Conservation (phyloP, 1,139 yeast species). For the Insectozyma bohioensis region DNA sequence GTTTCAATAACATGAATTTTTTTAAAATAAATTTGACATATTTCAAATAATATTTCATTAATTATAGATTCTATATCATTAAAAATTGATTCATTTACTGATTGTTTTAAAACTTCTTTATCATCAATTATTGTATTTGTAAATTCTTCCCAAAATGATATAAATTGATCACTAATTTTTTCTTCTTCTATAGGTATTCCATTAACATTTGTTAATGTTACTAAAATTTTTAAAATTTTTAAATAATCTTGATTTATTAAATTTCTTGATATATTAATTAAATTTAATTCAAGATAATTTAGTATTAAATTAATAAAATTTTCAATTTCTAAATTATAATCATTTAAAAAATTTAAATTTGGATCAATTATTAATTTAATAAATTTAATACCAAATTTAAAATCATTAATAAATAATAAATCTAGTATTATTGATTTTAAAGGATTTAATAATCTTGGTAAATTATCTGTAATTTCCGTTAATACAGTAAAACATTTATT, state of each 20-base stretch:
- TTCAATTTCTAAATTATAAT: conserved; percentile 44
- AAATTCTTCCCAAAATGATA: conserved; percentile 79
- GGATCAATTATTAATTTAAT: conserved; percentile 22
- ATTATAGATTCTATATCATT: conserved; percentile 28
- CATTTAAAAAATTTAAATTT: conserved; percentile 23
- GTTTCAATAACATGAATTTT: conserved; percentile 45
- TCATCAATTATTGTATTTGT: conserved; percentile 64
- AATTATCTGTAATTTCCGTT: conserved; percentile 48
- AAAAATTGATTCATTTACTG: conserved; percentile 15
- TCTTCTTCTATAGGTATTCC: conserved; percentile 70
- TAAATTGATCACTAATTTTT: conserved; percentile 60
- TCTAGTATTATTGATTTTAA: conserved; percentile 22
- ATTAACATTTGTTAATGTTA: conserved; percentile 59
- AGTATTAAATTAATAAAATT: conserved; percentile 53
- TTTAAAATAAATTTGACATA: conserved; percentile 61
- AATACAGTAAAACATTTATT: conserved; percentile 34
- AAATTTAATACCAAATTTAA: conserved; percentile 39
- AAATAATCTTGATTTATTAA: conserved; percentile 40
- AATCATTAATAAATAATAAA: conserved; percentile 34
- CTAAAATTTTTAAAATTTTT: conserved; percentile 47
- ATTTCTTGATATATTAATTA: conserved; percentile 48
- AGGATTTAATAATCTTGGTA: conserved; percentile 38
- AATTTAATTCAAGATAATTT: conserved; percentile 51
- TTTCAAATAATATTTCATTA: conserved; percentile 37
- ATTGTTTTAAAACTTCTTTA: conserved; percentile 37